A percentile compares a stretch with the other conserved stretches of the same genome.
Conservation (phyloP, 331 rosid genomes). For the Telfairia occidentalis region DNA sequence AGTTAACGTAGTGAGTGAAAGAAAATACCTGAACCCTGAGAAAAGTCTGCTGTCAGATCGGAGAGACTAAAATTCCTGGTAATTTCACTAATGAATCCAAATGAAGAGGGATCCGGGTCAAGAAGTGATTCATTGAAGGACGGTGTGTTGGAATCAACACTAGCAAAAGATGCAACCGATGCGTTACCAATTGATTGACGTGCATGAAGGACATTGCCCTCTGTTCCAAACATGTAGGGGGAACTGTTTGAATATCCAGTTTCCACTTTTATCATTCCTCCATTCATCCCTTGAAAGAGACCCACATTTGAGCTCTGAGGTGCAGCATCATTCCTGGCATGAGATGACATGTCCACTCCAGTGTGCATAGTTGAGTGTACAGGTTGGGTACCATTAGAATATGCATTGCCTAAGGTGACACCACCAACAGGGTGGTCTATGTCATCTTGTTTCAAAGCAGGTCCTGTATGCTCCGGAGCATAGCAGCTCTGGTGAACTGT, state of each 20-base stretch:
- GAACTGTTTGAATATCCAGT: conserved; percentile 61
- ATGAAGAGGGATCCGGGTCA: conserved; percentile 45
- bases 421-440: conserved; percentile 49
- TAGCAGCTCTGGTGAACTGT: conserved; percentile 70
- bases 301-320: conserved; percentile 49
- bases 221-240: conserved; percentile 48
- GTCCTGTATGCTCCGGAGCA: conserved; percentile 33
- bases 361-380: conserved; percentile 50
- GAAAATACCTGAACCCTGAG: conserved; percentile 62
- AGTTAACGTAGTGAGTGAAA: conserved; percentile 6
- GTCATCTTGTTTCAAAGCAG: conserved; percentile 46
- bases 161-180: conserved; percentile 43
- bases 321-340: conserved; percentile 42
- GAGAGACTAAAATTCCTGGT: conserved; percentile 78
- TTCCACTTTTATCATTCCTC: conserved; percentile 66
- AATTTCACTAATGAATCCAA: conserved; percentile 64
- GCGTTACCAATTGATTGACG: conserved; percentile 56
- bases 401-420: conserved; percentile 42
- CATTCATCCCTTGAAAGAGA: conserved; percentile 64
- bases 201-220: conserved; percentile 46
- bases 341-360: conserved; percentile 44
- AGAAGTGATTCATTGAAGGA: conserved; percentile 43
- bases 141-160: conserved; percentile 46
- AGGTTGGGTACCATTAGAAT: conserved; percentile 55
- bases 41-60: conserved; percentile 65